Base-by-base conservation (phyloP, 345 rosid species). In the Eucalyptus regnans region DNA sequence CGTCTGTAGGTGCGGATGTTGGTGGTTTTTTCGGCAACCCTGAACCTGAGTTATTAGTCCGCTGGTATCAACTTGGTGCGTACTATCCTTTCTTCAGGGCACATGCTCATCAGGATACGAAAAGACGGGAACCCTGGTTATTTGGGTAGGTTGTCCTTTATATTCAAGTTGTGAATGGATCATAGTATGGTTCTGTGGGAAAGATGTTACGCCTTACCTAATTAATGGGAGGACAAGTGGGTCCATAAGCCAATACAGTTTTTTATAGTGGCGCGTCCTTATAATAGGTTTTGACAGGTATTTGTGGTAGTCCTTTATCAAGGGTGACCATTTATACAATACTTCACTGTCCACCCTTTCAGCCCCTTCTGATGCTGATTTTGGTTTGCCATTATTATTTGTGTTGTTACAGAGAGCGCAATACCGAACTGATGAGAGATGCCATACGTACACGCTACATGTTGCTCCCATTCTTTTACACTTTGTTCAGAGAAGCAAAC, bases 1-100 rank as follows among this genome's bases (percentile, higher is more conserved):
- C 23, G 1, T 86, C 51, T 76, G 46, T 90, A 98, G 99, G 99
- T 91, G 99, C 99, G 85, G 99, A 98, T 92, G 93, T 98, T 89
- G 99, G 99, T 90, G 99, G 99, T 6, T 98, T 94, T 92, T 98
- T 98, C 89, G 99, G 99, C 90, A 97, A 98, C 92, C 99, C 99
- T 89, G 99, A 96, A 86, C 93, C 98, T 49, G 97, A 97, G 93
- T 91, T 98, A 87, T 91, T 98, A 83, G 97, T 98, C 89, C 98
- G 99, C 87, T 98, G 99, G 99, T 98, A 97, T 91, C 99, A 98
- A 90, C 94, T 98, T 68, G 99, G 99, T 94, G 99, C 99, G 86
- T 98, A 93, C 91, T 98, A 97, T 91, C 99, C 99, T 88, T 98
- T 98, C 94, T 98, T 98, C 91, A 95, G 99, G 93, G 99, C 91